Percentiles rank a stretch among this genome's conserved stretches.
Conservation (phyloP, 176 grass and related monocot species). For the Avena eriantha region DNA sequence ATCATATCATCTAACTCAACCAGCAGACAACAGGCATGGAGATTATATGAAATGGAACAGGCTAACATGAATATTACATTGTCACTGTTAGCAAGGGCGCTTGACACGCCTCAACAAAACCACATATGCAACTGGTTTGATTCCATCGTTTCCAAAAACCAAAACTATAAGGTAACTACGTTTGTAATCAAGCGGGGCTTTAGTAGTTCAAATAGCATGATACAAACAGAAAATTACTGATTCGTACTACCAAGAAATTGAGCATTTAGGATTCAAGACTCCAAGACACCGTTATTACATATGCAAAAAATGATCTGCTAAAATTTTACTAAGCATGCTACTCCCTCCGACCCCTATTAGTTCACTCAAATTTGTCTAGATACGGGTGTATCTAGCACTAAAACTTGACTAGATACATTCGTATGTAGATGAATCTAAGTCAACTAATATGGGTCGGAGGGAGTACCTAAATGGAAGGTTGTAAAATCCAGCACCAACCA, state of each 20-base stretch:
- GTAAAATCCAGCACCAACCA: not conserved
- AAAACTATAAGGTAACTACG: not conserved
- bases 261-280: not conserved
- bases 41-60: not conserved
- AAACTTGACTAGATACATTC: no score
- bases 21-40: not conserved
- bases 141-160: not conserved
- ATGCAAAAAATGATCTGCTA: not conserved
- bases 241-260: conserved; percentile 10
- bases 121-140: not conserved
- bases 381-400: no score
- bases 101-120: not conserved
- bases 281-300: conserved; percentile 9
- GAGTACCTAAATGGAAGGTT: conserved; percentile 16
- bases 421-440: no score
- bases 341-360: no score
- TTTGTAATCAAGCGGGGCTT: not conserved
- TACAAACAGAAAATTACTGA: not conserved
- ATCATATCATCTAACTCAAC: not conserved
- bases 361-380: no score
- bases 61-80: not conserved
- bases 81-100: not conserved
- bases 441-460: no score
- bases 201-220: conserved; percentile 17
- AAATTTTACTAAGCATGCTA: conserved; percentile 5